These are phyloP conservation scores for Canariomyces notabilis DNA, from an alignment of 2,329 filamentous ascomycete genomes.

Conservation along the genomic window DNA sequence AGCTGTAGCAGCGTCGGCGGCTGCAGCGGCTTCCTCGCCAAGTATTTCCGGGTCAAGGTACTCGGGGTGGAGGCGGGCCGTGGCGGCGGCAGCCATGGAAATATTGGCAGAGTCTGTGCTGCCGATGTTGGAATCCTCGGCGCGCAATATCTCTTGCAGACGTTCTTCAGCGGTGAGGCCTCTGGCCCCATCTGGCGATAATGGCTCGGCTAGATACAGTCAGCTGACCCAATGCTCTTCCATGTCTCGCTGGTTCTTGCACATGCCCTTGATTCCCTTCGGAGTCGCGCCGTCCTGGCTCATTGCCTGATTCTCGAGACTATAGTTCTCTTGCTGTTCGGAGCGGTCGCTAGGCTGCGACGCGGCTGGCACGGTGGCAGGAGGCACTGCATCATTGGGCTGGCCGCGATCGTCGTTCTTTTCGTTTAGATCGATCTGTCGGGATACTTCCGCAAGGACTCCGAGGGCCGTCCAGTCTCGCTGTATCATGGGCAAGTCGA, in stretches of 20 bases:
- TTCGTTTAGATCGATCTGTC: slow-evolving; percentile 65
- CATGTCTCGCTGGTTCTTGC: neutral
- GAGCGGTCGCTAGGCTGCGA: slow-evolving; percentile 35
- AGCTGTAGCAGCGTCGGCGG: slow-evolving; percentile 21
- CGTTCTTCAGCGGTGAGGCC: slow-evolving; percentile 46
- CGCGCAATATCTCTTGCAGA: slow-evolving; percentile 41
- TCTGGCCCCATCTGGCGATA: slow-evolving; percentile 18
- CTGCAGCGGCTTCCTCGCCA: slow-evolving; percentile 24
- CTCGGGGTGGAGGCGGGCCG: slow-evolving; percentile 50
- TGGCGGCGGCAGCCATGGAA: slow-evolving; percentile 52
- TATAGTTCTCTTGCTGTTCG: slow-evolving; percentile 55
- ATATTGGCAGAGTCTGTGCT: slow-evolving; percentile 45
- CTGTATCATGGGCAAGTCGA: slow-evolving; percentile 37
- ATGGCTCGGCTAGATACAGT: slow-evolving; percentile 14
- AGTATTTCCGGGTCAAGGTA: slow-evolving; percentile 47
- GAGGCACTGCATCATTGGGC: slow-evolving; percentile 24
- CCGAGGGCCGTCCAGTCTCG: slow-evolving; percentile 71
- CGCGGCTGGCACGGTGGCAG: slow-evolving; percentile 15
- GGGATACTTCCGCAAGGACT: slow-evolving; percentile 81
- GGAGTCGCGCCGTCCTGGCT: slow-evolving; percentile 40
- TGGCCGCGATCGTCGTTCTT: slow-evolving; percentile 51
- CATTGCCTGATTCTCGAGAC: slow-evolving; percentile 50
- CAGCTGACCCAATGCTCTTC: neutral
- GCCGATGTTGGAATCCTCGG: slow-evolving; percentile 32
- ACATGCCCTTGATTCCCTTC: slow-evolving; percentile 36